Conservation (phyloP, 257 asterid species). For the Parsonsia alboflavescens region DNA sequence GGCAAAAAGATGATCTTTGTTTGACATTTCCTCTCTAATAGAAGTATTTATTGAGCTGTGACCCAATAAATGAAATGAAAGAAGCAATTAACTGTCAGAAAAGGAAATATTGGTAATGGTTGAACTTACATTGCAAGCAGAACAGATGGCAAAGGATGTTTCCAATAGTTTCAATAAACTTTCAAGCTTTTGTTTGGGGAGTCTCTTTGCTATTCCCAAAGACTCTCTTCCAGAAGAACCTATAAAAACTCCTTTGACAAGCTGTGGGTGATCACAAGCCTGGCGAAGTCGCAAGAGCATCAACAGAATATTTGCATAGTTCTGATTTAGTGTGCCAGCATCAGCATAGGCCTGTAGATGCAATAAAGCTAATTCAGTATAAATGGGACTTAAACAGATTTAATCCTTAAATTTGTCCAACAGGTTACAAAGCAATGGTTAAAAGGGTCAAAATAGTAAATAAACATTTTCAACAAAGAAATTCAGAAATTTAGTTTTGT, state of each 20-base stretch:
- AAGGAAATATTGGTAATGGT: constrained; percentile 14
- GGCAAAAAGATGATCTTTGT: too few relatives aligned
- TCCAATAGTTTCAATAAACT: constrained; percentile 60
- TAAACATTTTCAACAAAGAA: background rate
- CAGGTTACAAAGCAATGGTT: background rate
- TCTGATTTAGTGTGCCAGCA: constrained; percentile 95
- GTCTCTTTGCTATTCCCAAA: constrained; percentile 53
- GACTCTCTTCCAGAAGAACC: constrained; percentile 61
- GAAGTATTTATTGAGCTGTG: too few relatives aligned
- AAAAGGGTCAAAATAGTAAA: background rate
- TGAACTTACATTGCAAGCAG: constrained; percentile 60
- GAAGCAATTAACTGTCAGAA: background rate
- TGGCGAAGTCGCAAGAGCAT: constrained; percentile 98
- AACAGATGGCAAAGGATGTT: constrained; percentile 68
- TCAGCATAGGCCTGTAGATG: constrained; percentile 91
- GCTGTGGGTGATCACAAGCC: constrained; percentile 99
- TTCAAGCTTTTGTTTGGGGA: constrained; percentile 54
- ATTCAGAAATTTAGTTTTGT: background rate
- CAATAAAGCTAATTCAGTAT: background rate
- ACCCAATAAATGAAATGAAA: background rate
- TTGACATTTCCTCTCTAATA: too few relatives aligned
- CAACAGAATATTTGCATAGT: constrained; percentile 88
- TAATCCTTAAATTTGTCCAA: background rate
- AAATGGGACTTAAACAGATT: background rate
- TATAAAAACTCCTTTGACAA: constrained; percentile 68